Evolutionary conservation across 768 basidiomycete genomes (phyloP).

Genomic region (Auriscalpium vulgare): DNA sequence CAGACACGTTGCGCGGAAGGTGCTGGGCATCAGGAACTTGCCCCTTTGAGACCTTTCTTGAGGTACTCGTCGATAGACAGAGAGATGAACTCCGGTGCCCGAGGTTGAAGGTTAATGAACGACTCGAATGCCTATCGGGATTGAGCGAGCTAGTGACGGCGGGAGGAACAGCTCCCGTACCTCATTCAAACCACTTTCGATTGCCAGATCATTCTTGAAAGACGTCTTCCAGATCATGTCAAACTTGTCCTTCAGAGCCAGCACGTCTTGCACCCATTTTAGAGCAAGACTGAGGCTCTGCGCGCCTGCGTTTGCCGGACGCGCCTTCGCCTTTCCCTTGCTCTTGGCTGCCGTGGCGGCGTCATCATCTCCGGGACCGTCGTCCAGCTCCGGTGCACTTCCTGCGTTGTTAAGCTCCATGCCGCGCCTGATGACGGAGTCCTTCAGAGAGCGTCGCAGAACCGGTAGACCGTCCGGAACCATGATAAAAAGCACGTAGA

Average conservation of each 20-base stretch:
- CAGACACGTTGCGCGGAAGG: not conserved
- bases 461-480: constrained; percentile 59
- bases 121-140: constrained; percentile 74
- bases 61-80: constrained; percentile 96
- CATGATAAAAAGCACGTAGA: constrained; percentile 68
- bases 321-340: constrained; percentile 46
- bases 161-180: constrained; percentile 30
- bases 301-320: constrained; percentile 28
- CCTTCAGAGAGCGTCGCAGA: constrained; percentile 60
- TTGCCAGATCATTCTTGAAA: constrained; percentile 62
- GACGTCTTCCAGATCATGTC: constrained; percentile 65
- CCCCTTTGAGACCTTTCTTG: constrained; percentile 90
- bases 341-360: constrained; percentile 30
- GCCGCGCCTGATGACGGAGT: constrained; percentile 66
- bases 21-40: constrained; percentile 31
- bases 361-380: constrained; percentile 26
- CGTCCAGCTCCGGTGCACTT: constrained; percentile 28
- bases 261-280: constrained; percentile 88
- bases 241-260: constrained; percentile 89
- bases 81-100: constrained; percentile 90
- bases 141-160: not conserved
- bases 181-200: constrained; percentile 81
- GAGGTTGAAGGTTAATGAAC: constrained; percentile 83
- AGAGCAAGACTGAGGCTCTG: constrained; percentile 58
- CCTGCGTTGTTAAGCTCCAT: constrained; percentile 65